Evolutionary conservation across 2,329 filamentous ascomycete genomes (phyloP).

Genomic region (Phialophora chinensis): DNA sequence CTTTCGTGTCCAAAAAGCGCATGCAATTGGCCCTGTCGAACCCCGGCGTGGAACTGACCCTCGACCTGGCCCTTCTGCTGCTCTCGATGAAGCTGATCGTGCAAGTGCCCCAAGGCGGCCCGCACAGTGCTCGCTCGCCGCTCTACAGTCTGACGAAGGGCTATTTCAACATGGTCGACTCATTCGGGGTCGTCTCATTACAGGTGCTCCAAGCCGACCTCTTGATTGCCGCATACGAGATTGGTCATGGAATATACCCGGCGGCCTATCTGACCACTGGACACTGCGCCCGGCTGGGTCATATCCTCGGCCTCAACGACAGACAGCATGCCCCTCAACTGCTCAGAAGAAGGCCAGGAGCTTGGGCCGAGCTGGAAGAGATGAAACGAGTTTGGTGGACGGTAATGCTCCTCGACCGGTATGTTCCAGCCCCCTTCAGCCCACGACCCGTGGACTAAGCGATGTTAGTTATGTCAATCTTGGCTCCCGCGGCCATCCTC

Average conservation of each 20-base stretch:
- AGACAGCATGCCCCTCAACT: conserved; percentile 36
- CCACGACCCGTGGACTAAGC: conserved; percentile 8
- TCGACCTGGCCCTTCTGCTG: conserved; percentile 42
- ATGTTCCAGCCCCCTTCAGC: neutral
- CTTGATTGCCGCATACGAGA: conserved; percentile 45
- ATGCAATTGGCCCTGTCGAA: conserved; percentile 35
- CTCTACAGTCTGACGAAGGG: conserved; percentile 42
- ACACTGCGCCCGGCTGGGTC: conserved; percentile 38
- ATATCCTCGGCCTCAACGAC: conserved; percentile 38
- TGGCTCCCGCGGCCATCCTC: conserved; percentile 36
- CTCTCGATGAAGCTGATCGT: conserved; percentile 43
- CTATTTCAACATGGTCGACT: conserved; percentile 41
- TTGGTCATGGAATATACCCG: conserved; percentile 47
- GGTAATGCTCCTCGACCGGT: conserved; percentile 41
- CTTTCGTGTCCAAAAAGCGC: conserved; percentile 38
- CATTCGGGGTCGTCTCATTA: conserved; percentile 40
- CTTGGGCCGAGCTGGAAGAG: conserved; percentile 41
- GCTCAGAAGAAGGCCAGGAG: conserved; percentile 25
- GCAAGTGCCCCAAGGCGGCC: conserved; percentile 28
- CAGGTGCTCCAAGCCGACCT: conserved; percentile 43
- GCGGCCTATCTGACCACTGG: conserved; percentile 44
- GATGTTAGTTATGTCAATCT: conserved; percentile 40
- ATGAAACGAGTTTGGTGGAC: conserved; percentile 41
- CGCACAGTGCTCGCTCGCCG: conserved; percentile 25
- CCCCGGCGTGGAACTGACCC: conserved; percentile 35